Base-by-base conservation (phyloP, 2,329 filamentous ascomycete genomes). In the Paraphaeosphaeria sporulosa region DNA sequence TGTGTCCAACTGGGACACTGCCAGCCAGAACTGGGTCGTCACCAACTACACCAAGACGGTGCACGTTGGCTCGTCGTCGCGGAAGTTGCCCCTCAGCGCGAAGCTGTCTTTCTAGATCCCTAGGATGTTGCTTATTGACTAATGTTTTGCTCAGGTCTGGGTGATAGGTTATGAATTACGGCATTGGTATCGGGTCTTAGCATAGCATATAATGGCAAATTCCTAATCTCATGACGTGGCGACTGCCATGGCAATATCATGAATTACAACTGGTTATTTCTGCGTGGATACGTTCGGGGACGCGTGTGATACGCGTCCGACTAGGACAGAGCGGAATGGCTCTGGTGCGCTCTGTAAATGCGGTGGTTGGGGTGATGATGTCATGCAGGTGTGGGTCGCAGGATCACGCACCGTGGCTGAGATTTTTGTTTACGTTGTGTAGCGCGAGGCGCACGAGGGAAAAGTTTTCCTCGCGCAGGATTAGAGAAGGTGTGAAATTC, bases 1-100 rank as follows among this genome's bases (percentile, higher is more conserved):
- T 72, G 68, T 97, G 58, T 93, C 90, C 75, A 95, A 93, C 81
- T 97, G 94, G 94, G 92, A 97, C 67, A 81, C 86, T 0, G 83
- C 73, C 1, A 76, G 80, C n/a, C 94, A 97, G 83, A 89, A 97
- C 82, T 98, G 94, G 94, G 86, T 93, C 48, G 81, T 89, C 56
- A 82, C 80, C 32, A 69, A 80, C 23, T 82, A 86, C 66, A 77
- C 82, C 55, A 88, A 88, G 82, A 87, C 80, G 59, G 82, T 87
- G 43, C 85, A 85, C 64, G 86, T 89, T 6, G 87, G 87, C 27
- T 82, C 79, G 64, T 86, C 84, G 4, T 87, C 85, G 59, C 81
- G 87, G 67, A 87, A 84, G 58, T 74, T 89, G 64, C 81, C 80
- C 23, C 79, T 89, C 13, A 80, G 71, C 47, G 69, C 67, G 10